Conservation (phyloP, 176 grass and related monocot genomes). For the Metroxylon sagu region DNA sequence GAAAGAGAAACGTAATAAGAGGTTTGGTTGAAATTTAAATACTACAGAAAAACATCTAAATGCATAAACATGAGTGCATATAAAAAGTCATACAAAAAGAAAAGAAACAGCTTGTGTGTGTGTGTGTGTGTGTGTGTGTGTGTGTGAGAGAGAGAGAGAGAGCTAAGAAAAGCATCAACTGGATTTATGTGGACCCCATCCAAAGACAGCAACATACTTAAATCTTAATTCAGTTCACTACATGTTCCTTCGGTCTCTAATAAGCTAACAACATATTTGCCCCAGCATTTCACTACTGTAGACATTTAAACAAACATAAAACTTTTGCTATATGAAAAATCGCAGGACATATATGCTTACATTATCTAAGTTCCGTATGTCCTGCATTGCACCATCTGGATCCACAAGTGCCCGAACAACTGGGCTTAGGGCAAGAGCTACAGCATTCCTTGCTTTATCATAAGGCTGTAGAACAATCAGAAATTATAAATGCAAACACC, state of each 20-base stretch:
- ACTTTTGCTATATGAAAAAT: neutral
- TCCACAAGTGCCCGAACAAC: conserved; percentile 94
- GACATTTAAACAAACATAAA: no score
- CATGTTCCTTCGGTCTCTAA: no score
- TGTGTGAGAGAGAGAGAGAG: no score
- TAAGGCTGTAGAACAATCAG: conserved; percentile 41
- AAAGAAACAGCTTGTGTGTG: neutral
- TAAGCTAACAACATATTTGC: no score
- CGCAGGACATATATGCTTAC: conserved; percentile 35
- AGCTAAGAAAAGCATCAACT: no score
- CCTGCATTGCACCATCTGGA: conserved; percentile 87
- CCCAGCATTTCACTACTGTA: no score
- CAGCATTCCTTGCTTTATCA: conserved; percentile 97
- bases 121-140: no score
- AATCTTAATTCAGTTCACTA: no score
- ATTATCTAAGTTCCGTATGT: conserved; percentile 80
- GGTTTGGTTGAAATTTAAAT: neutral
- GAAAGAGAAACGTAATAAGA: conserved; percentile 15
- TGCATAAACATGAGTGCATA: neutral
- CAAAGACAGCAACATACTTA: no score
- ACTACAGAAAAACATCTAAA: conserved; percentile 1
- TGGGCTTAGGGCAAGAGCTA: conserved; percentile 96
- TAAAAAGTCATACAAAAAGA: neutral
- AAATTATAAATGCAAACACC: no score
- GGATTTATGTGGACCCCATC: no score